Conservation (phyloP, 116 monocot species). For the Phalaenopsis hybrid region DNA sequence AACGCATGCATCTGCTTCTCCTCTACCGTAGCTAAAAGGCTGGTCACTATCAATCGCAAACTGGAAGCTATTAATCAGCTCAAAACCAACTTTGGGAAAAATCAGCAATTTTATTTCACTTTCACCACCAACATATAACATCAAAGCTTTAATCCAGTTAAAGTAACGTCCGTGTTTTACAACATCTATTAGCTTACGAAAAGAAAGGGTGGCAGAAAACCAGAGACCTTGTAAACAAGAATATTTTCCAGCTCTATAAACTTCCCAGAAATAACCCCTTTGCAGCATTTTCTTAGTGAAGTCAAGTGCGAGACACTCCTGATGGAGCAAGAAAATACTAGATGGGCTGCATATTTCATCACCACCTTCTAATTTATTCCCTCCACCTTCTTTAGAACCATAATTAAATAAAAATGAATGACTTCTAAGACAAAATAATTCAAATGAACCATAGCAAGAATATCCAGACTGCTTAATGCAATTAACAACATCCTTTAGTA, state of each 20-base stretch:
- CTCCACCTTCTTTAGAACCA: not conserved
- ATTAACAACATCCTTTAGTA: slow-evolving; percentile 32
- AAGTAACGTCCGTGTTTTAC: slow-evolving; percentile 31
- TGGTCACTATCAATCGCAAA: slow-evolving; percentile 21
- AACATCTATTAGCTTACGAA: slow-evolving; percentile 51
- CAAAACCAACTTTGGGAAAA: slow-evolving; percentile 45
- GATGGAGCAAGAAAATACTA: slow-evolving; percentile 22
- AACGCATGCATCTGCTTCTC: slow-evolving; percentile 10
- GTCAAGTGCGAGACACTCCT: slow-evolving; percentile 44
- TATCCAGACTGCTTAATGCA: slow-evolving; percentile 22
- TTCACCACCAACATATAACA: slow-evolving; percentile 66
- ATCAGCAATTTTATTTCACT: slow-evolving; percentile 77
- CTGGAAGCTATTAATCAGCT: slow-evolving; percentile 46
- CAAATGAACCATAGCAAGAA: slow-evolving; percentile 28
- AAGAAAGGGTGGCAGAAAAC: slow-evolving; percentile 74
- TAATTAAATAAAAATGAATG: slow-evolving; percentile 13
- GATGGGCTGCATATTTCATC: not conserved
- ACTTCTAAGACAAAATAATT: slow-evolving; percentile 34
- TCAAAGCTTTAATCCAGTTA: slow-evolving; percentile 67
- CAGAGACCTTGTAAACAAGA: slow-evolving; percentile 58
- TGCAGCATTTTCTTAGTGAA: slow-evolving; percentile 47
- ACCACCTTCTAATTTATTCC: slow-evolving; percentile 11
- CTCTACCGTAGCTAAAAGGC: slow-evolving; percentile 17
- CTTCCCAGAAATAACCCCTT: slow-evolving; percentile 49
- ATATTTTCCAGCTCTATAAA: slow-evolving; percentile 63